These are phyloP conservation scores for Gossypium davidsonii DNA, from an alignment of 441 rosid genomes.

Conservation along the genomic window DNA sequence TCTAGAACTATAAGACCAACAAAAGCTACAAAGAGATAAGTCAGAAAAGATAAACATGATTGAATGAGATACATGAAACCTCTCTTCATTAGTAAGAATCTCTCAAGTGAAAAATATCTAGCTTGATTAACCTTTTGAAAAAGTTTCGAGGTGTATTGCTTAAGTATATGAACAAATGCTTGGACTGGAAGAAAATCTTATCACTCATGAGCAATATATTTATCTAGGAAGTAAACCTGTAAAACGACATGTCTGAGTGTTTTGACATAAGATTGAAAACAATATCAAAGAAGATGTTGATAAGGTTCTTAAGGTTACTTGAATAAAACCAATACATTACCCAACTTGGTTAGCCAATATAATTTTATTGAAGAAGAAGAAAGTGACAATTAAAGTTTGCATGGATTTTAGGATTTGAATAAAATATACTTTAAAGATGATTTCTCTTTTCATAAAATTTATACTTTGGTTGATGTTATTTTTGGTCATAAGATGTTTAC, in stretches of 20 bases:
- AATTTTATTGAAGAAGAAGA: background rate
- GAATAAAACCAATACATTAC: background rate
- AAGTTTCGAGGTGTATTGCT: too few species aligned
- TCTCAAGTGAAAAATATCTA: background rate
- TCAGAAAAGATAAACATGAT: background rate
- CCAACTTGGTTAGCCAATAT: background rate
- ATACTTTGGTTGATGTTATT: background rate
- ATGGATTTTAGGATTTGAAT: background rate
- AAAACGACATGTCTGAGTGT: background rate
- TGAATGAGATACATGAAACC: background rate
- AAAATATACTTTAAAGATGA: background rate
- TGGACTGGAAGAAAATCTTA: background rate
- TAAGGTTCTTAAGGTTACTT: background rate
- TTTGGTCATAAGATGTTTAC: background rate
- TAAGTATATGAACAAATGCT: background rate
- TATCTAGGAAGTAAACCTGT: too few species aligned
- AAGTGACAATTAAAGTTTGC: background rate
- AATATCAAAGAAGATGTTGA: too few species aligned
- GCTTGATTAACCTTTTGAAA: background rate
- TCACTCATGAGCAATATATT: background rate
- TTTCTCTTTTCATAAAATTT: too few species aligned
- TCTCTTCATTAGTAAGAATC: background rate
- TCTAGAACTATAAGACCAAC: background rate
- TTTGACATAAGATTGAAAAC: background rate
- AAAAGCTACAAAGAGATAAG: background rate